Evolutionary conservation across 495 filamentous ascomycete genomes (phyloP), one percentile per base, ranked within the genome.

Genomic region (Bryoglossum gracile): DNA sequence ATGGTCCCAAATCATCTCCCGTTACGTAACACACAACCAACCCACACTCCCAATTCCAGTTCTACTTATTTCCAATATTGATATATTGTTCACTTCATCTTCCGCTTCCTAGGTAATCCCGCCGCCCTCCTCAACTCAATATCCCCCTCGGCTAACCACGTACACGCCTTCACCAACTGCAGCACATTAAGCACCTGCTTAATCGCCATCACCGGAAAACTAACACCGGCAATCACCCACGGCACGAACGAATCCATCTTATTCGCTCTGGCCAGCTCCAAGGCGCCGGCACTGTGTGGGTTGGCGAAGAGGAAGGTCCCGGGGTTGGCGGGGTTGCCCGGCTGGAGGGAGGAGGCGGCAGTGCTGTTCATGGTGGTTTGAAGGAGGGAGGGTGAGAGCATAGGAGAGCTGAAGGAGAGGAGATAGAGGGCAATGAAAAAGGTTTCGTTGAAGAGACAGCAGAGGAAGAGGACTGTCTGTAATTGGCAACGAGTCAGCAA

Each of bases 381-480:
- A 21, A 95, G 80, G 14, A 96, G 85, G 22, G 83, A 84, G 0
- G 90, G 88, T 2, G 87, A 89, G 47, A 96, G 78, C 22, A 76
- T 74, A 1, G 90, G 90, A 30, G 85, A 90, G 37, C 83, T 89
- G 77, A 99, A 99, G 57, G 89, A 95, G 36, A 99, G 81, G 35
- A 99, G 86, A 72, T 99, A 99, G 54, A 97, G 77, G 36, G 89
- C 89, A 63, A 99, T 89, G 74, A 97, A 99, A 75, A 95, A 97
- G 49, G 86, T 65, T 67, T 99, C 94, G 66, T 97, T 97, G 26
- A 92, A 69, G 37, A 79, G 75, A 68, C 94, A 99, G 71, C 84
- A 87, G 52, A 86, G 60, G 74, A 97, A 97, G 46, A 99, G 76
- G 16, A 99, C 89, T 50, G 72, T 83, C 94, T 98, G 61, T 40